phyloP scores from a whole-genome alignment of 164 flowering plant genomes.

The Vitis vinifera region DNA sequence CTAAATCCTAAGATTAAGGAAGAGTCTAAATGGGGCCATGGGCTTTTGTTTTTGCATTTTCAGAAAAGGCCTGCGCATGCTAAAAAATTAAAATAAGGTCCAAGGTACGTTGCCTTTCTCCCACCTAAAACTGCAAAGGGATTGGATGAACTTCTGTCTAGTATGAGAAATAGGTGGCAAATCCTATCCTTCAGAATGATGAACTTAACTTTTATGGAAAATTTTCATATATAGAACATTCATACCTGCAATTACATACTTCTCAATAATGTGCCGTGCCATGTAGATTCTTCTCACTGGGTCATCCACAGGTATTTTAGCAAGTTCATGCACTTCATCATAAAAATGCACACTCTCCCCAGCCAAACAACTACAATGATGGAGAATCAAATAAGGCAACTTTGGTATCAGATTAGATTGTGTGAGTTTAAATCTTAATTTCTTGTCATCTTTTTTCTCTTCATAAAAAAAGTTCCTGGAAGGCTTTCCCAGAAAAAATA shows the following conservation, averaged over 20 bases:
- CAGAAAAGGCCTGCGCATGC: too few species aligned
- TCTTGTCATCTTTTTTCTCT: not conserved
- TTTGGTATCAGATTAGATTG: not conserved
- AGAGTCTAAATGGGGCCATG: too few species aligned
- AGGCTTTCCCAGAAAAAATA: not conserved
- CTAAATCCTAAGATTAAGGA: too few species aligned
- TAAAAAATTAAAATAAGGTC: too few species aligned
- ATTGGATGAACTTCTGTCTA: too few species aligned
- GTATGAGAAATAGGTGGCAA: not conserved
- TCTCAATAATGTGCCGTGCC: conserved; percentile 82
- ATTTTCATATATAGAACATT: not conserved
- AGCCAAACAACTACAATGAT: conserved; percentile 72
- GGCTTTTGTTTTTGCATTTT: too few species aligned
- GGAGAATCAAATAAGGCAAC: conserved; percentile 1
- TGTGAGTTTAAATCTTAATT: not conserved
- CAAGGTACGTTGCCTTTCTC: too few species aligned
- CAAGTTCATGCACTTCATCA: conserved; percentile 70
- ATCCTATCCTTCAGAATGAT: not conserved
- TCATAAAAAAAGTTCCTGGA: not conserved
- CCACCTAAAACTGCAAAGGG: too few species aligned
- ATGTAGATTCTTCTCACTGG: conserved; percentile 77
- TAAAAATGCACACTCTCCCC: conserved; percentile 88
- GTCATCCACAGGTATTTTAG: conserved; percentile 60
- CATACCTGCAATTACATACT: conserved; percentile 68
- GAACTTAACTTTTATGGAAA: not conserved